These are phyloP conservation scores for Globisporangium lucens DNA, from an alignment of 352 stramenopile species.

Conservation along the genomic window DNA sequence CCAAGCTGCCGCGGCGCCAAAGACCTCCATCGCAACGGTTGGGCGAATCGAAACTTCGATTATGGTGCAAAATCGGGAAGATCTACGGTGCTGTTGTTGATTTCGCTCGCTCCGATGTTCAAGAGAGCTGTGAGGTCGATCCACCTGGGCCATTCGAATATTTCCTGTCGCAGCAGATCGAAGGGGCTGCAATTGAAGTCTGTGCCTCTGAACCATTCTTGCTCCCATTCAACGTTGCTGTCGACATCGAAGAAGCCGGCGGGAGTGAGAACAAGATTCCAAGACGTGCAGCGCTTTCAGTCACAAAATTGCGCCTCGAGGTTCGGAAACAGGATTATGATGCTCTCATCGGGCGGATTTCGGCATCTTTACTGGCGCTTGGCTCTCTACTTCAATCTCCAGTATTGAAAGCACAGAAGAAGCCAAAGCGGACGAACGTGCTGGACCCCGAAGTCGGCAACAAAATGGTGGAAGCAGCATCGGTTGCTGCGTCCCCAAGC, in stretches of 20 bases:
- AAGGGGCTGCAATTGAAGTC: conserved; percentile 18
- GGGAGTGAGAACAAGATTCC: conserved; percentile 12
- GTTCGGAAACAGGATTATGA: conserved; percentile 27
- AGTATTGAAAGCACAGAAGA: neutral
- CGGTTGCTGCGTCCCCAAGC: neutral
- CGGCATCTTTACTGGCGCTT: neutral
- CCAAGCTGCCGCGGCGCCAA: conserved; percentile 48
- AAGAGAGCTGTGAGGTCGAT: neutral
- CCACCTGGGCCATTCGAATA: conserved; percentile 32
- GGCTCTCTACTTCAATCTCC: conserved; percentile 1
- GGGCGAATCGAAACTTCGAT: conserved; percentile 34
- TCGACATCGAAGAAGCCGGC: conserved; percentile 30
- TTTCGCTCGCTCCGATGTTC: conserved; percentile 14
- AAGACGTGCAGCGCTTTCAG: conserved; percentile 20
- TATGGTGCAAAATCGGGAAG: conserved; percentile 47
- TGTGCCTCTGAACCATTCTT: conserved; percentile 32
- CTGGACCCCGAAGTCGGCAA: neutral
- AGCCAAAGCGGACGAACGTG: neutral
- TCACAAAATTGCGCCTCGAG: conserved; percentile 36
- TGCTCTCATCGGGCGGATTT: conserved; percentile 12
- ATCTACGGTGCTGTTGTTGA: conserved; percentile 39
- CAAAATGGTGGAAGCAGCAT: neutral
- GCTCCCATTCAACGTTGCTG: conserved; percentile 47
- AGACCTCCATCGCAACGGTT: conserved; percentile 44
- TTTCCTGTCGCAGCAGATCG: conserved; percentile 20